Base-by-base conservation (phyloP, 2,329 filamentous ascomycete genomes). In the Pseudohalonectria lignicola region DNA sequence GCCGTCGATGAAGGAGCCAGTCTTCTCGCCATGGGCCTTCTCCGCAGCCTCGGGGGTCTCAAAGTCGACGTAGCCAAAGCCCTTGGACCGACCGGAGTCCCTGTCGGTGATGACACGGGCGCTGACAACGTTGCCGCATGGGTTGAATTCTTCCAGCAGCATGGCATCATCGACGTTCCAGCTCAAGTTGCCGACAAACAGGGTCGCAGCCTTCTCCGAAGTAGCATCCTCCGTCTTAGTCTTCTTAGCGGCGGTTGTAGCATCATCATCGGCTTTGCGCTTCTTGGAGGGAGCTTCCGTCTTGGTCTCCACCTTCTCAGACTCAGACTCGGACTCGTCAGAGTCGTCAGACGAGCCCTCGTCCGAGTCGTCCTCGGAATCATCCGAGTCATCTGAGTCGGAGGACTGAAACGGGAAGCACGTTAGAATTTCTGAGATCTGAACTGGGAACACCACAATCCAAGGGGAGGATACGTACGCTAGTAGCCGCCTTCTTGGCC, bases 21-120 rank as follows among this genome's bases (percentile, higher is more conserved):
- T 51, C 54, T 59, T 60, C 43, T 52, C 57, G 21, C 56, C 56
- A 43, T 62, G 59, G 13, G 69, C 57, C 39, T 53, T 54, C 55
- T 60, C 43, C 36, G 56, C 55, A 23, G 47, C 46, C 43, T 74
- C 79, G 43, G 71, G 62, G 48, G 69, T 75, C 55, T 70, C 68
- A 62, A 88, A 94, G 68, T 94, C 87, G 52, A 94, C 84, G 58
- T 94, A 95, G 44, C 88, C 88, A 61, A 93, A 94, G 48, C 86
- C 88, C 66, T 87, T 87, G 62, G 87, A 90, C 55, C 86, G 82
- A 53, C 85, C 84, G 53, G 71, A 74, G 40, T 80, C 76, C 59
- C 81, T 81, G 66, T 94, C 86, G 50, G 79, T 88, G 59, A 94
- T 84, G 54, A 94, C 79, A 51, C 86, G 82, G 47, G 79, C 82